Conservation (phyloP, 1,139 yeast genomes). For the Saccharomyces pastorianus region DNA sequence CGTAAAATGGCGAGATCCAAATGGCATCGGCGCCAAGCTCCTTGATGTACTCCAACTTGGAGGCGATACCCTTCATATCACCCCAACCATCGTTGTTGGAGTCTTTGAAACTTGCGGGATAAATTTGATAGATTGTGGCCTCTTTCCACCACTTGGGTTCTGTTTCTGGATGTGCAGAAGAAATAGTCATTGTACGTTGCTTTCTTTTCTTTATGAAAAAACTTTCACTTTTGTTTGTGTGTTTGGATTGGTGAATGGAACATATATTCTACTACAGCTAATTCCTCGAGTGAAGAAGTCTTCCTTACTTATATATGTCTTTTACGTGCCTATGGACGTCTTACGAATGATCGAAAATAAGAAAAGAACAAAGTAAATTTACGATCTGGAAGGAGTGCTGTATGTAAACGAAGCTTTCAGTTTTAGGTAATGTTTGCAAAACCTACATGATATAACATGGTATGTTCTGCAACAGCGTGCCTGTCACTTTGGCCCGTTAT, state of each 20-base stretch:
- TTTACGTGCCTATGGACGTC: too few species aligned
- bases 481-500: not conserved
- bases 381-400: too few species aligned
- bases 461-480: not conserved
- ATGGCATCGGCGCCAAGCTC: slow-evolving; percentile 45
- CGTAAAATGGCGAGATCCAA: slow-evolving; percentile 54
- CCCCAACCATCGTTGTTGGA: slow-evolving; percentile 53
- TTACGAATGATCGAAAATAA: too few species aligned
- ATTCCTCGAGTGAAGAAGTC: not conserved
- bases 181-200: slow-evolving; percentile 19
- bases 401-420: too few species aligned
- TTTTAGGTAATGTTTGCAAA: too few species aligned
- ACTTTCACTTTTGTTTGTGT: not conserved
- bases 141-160: slow-evolving; percentile 47
- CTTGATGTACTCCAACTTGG: slow-evolving; percentile 45
- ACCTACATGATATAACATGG: not conserved
- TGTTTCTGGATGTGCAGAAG: slow-evolving; percentile 11
- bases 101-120: slow-evolving; percentile 53
- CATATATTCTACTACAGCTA: too few species aligned
- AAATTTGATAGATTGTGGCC: slow-evolving; percentile 47
- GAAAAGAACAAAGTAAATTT: too few species aligned
- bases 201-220: not conserved
- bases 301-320: too few species aligned
- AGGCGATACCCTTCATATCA: slow-evolving; percentile 47
- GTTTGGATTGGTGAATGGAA: not conserved